Conservation (phyloP, 1,284 basidiomycete species). For the Cerrena zonata region DNA sequence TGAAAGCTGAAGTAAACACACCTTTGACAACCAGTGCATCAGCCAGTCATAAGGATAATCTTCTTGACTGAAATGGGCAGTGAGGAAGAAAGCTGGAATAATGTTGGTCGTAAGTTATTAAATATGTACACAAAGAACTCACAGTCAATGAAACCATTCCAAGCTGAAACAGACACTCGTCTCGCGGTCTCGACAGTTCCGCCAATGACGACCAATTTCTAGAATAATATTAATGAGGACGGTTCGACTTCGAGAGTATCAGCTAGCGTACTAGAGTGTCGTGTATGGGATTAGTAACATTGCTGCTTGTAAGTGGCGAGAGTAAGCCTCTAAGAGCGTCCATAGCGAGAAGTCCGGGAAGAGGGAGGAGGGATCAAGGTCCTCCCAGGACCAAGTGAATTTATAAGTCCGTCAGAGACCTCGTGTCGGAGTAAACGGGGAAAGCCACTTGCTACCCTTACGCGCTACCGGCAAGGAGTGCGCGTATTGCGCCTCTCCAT, state of each 20-base stretch:
- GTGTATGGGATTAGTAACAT: constrained; percentile 22
- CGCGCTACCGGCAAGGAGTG: constrained; percentile 5
- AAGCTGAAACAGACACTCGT: constrained; percentile 61
- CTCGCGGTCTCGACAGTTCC: constrained; percentile 29
- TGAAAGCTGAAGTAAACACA: constrained; percentile 20
- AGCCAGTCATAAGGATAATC: constrained; percentile 83
- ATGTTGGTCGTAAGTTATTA: too few relatives aligned
- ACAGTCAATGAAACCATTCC: constrained; percentile 85
- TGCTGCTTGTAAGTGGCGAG: constrained; percentile 23
- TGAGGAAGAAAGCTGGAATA: constrained; percentile 73
- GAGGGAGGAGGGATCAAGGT: constrained; percentile 4
- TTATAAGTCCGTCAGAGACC: constrained; percentile 8
- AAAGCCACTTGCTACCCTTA: background rate
- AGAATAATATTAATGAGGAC: background rate
- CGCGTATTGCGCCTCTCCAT: constrained; percentile 3
- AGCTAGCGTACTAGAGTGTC: constrained; percentile 25
- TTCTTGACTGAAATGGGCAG: constrained; percentile 78
- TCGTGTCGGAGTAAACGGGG: constrained; percentile 7
- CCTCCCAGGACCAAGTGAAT: background rate
- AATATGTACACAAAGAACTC: constrained; percentile 31
- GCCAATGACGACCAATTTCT: constrained; percentile 31
- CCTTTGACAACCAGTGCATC: constrained; percentile 82
- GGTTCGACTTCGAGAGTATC: background rate
- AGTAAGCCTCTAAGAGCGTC: constrained; percentile 26
- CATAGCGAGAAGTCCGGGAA: constrained; percentile 15